Percentiles rank a stretch among this genome's conserved stretches.
These are phyloP conservation scores for Parasarocladium wereldwijsianum DNA, from an alignment of 2,329 filamentous ascomycete species.

Conservation along the genomic window DNA sequence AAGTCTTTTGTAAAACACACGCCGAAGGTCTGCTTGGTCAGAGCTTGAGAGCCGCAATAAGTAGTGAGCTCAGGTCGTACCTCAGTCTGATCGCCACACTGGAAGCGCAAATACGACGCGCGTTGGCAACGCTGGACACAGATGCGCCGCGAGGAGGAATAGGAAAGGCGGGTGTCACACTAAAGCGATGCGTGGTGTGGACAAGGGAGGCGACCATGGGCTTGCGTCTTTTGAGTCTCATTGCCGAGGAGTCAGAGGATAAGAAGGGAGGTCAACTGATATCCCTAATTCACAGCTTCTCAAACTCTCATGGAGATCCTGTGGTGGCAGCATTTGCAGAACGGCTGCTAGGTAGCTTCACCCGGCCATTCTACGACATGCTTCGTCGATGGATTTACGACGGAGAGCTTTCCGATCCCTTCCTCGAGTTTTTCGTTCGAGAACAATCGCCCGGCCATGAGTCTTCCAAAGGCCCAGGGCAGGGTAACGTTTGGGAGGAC, in stretches of 20 bases:
- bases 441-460: conserved; percentile 50
- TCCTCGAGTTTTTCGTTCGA: conserved; percentile 85
- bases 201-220: conserved; percentile 95
- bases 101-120: conserved; percentile 80
- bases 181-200: conserved; percentile 95
- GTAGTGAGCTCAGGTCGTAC: conserved; percentile 75
- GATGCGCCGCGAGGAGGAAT: conserved; percentile 53
- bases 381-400: conserved; percentile 96
- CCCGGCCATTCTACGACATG: conserved; percentile 92
- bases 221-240: conserved; percentile 79
- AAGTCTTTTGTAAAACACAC: conserved; percentile 66
- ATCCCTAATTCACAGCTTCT: conserved; percentile 84
- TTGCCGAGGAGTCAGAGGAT: conserved; percentile 79
- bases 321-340: conserved; percentile 91
- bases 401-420: conserved; percentile 92
- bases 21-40: conserved; percentile 81
- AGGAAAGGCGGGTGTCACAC: conserved; percentile 76
- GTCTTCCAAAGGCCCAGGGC: conserved; percentile 40
- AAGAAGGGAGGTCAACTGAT: conserved; percentile 82
- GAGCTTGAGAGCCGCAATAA: conserved; percentile 77
- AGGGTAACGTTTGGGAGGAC: conserved; percentile 93
- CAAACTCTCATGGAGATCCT: conserved; percentile 85
- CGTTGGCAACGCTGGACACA: conserved; percentile 60
- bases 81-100: conserved; percentile 80
- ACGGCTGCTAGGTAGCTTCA: conserved; percentile 71